Base-by-base conservation (phyloP, 371 early-diverging fungal genomes). In the Caulochytrium protostelioides region DNA sequence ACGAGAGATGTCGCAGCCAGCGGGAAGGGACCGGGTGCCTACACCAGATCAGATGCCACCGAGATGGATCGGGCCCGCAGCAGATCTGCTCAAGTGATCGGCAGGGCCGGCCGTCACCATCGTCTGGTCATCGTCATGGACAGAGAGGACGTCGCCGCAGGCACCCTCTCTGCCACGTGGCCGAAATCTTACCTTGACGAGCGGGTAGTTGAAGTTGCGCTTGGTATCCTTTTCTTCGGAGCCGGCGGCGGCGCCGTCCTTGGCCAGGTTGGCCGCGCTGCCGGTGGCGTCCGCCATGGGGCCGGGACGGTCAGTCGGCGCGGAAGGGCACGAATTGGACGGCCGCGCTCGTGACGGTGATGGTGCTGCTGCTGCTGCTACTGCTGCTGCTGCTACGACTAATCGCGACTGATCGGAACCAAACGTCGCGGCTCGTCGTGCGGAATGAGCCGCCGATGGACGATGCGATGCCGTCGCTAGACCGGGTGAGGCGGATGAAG, bases 201-300 rank as follows among this genome's bases (percentile, higher is more conserved):
- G 44, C 10, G 65, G 50, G 37, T 65, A 65, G 37, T 61, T 65
- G 47, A 62, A 65, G 22, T 48, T 52, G 25, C 43, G 44, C 16
- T 57, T 35, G 14, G 38, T 27, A n/a, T 52, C 59, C 39, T 53
- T 51, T 15, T 56, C 59, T 32, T 27, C 32, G 21, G 48, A 46
- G 9, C 43, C 45, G n/a, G 32, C 41, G 2, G 46, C 7, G 10
- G 37, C 37, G n/a, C 27, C 27, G 4, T 36, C 30, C 12, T 13
- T 46, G 21, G 52, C 56, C 13, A 59, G 46, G 31, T 59, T 59
- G 10, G 43, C 39, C 0, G 40, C 44, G 36, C 53, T 52, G 25
- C 60, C 60, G 6, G 30, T 13, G n/a, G 40, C 10, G 31, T 59
- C 59, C 4, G 52, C 54, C 58, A 58, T 58, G n/a, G 13, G 19